A percentile compares a stretch with the other conserved stretches of the same genome.
Conservation (phyloP, 2,329 filamentous ascomycete genomes). For the Curvularia verruculosa region DNA sequence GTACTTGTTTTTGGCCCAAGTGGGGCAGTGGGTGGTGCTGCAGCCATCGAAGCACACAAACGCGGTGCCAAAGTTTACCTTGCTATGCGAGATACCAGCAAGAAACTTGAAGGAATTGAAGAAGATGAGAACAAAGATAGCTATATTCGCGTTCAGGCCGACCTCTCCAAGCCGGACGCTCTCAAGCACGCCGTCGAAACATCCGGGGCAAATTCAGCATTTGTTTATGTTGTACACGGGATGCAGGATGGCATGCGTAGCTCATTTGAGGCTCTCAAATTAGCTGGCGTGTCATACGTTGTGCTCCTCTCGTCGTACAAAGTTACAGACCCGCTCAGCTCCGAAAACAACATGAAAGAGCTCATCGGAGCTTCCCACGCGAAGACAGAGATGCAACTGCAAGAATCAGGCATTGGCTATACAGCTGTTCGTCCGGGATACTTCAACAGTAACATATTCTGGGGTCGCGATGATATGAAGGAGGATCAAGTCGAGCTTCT, state of each 20-base stretch:
- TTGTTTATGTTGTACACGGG: conserved; percentile 53
- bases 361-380: conserved; percentile 44
- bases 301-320: conserved; percentile 50
- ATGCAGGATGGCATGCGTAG: conserved; percentile 50
- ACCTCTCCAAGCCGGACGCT: conserved; percentile 53
- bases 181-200: conserved; percentile 50
- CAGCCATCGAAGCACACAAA: conserved; percentile 49
- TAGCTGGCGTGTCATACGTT: conserved; percentile 53
- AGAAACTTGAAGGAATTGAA: conserved; percentile 50
- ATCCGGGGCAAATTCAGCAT: conserved; percentile 55
- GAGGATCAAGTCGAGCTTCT: conserved; percentile 43
- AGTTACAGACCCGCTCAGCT: conserved; percentile 5
- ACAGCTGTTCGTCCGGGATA: conserved; percentile 52
- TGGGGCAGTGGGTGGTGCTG: conserved; percentile 52
- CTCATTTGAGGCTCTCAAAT: conserved; percentile 53
- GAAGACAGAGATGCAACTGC: conserved; percentile 53
- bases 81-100: conserved; percentile 56
- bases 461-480: conserved; percentile 35
- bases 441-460: conserved; percentile 54
- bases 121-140: conserved; percentile 32
- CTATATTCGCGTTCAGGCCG: conserved; percentile 52
- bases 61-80: conserved; percentile 55
- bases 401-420: conserved; percentile 51
- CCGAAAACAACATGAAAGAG: conserved; percentile 4
- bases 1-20: conserved; percentile 58